A percentile compares a stretch with the other conserved stretches of the same genome.
phyloP scores from a whole-genome alignment of 176 grass and related monocot species.

The Tuctoria greenei region DNA sequence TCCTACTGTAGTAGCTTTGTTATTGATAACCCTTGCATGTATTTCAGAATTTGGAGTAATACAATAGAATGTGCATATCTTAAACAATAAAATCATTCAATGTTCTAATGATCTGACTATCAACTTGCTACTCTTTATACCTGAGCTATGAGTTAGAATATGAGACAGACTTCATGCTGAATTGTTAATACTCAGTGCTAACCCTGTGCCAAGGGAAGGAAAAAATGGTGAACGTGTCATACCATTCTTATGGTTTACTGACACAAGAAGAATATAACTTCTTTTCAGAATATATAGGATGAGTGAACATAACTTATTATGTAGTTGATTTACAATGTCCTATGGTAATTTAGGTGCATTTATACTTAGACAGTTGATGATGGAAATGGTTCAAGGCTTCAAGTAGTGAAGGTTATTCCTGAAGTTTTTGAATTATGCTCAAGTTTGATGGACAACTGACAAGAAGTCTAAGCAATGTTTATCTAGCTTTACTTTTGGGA shows the following conservation, averaged over 20 bases:
- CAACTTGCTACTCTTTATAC: background rate
- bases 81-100: background rate
- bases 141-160: background rate
- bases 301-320: background rate
- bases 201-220: background rate
- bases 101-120: background rate
- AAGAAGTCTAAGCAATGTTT: background rate
- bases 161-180: background rate
- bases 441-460: constrained; percentile 19
- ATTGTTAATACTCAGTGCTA: background rate
- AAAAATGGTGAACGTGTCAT: background rate
- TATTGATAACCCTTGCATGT: background rate
- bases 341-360: background rate
- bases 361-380: background rate
- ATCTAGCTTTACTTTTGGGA: background rate
- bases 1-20: background rate
- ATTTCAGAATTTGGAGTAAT: background rate
- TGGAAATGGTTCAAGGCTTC: constrained; percentile 1
- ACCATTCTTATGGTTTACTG: background rate
- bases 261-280: background rate
- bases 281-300: background rate
- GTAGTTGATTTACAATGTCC: background rate
- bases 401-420: background rate
- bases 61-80: background rate
- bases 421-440: background rate